These are phyloP conservation scores for Yamagishiella unicocca DNA, from an alignment of 139 green algal species.

Conservation along the genomic window DNA sequence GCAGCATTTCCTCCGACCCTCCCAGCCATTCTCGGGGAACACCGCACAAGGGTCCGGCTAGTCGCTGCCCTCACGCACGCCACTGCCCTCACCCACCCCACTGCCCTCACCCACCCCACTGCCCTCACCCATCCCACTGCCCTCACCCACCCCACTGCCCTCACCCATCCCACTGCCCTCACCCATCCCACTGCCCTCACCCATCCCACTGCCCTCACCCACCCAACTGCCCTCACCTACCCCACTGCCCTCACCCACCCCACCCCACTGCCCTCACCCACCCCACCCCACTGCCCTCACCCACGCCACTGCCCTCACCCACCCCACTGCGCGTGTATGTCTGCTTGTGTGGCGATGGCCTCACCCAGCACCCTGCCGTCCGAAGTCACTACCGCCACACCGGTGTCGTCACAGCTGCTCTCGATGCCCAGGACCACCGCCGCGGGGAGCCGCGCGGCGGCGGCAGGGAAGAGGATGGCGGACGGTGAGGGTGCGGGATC, in stretches of 20 bases:
- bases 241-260: background rate
- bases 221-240: background rate
- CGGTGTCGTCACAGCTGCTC: constrained; percentile 97
- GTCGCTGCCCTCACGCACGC: no score
- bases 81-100: no score
- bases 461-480: no score
- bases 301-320: constrained; percentile 29
- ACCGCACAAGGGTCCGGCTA: no score
- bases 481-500: no score
- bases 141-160: no score
- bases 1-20: no score
- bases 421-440: constrained; percentile 94
- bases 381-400: constrained; percentile 85
- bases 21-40: no score
- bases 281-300: background rate
- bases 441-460: background rate
- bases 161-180: no score
- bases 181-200: background rate
- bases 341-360: constrained; percentile 83
- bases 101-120: no score
- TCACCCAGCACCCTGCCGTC: constrained; percentile 86
- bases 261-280: background rate
- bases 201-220: background rate
- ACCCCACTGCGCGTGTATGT: constrained; percentile 92
- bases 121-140: no score